Evolutionary conservation across 257 asterid species (phyloP).

Genomic region (Galeopsis tetrahit): DNA sequence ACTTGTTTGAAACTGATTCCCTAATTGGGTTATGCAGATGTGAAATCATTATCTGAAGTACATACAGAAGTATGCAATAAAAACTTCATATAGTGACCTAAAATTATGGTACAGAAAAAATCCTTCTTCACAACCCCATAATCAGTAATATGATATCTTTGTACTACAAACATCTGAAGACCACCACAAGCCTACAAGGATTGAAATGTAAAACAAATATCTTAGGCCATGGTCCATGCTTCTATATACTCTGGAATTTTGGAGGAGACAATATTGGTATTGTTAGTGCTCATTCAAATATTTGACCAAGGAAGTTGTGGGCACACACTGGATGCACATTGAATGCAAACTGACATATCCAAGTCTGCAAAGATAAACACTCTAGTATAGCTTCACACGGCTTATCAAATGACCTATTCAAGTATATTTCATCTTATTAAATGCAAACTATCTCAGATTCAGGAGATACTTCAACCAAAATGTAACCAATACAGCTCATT

Average conservation of each 20-base stretch:
- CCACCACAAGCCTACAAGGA: background rate
- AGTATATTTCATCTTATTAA: conserved; percentile 8
- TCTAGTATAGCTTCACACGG: conserved; percentile 3
- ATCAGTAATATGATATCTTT: background rate
- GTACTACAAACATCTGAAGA: background rate
- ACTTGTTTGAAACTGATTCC: conserved; percentile 19
- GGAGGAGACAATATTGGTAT: conserved; percentile 1
- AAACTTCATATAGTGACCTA: background rate
- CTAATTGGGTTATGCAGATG: background rate
- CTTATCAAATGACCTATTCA: background rate
- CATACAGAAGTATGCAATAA: background rate
- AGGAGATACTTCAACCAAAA: conserved; percentile 9
- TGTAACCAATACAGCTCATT: conserved; percentile 11
- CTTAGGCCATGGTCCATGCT: background rate
- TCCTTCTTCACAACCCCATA: background rate
- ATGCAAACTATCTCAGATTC: background rate
- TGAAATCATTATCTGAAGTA: background rate
- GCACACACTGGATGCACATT: background rate
- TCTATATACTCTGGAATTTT: background rate
- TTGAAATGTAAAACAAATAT: conserved; percentile 5
- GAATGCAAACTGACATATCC: conserved; percentile 5
- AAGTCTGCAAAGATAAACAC: conserved; percentile 7
- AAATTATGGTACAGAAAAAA: background rate
- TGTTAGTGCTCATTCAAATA: background rate
- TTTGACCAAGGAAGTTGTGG: background rate